A percentile compares a stretch with the other conserved stretches of the same genome.
These are phyloP conservation scores for Artomyces pyxidatus DNA, from an alignment of 768 basidiomycete species.

Conservation along the genomic window DNA sequence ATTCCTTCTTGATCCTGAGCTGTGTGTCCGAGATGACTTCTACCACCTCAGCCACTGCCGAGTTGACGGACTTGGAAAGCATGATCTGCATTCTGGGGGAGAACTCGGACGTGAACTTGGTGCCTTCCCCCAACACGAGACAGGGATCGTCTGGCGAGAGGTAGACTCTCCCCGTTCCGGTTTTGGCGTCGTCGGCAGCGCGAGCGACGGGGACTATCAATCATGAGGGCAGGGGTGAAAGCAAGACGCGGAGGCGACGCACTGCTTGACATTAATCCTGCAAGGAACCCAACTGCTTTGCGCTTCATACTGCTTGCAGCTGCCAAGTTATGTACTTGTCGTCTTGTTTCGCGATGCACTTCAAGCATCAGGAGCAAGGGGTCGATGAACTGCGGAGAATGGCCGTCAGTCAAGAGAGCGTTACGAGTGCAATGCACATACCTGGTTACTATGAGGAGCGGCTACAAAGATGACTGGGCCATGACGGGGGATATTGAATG, in stretches of 20 bases:
- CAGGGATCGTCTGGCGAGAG: conserved; percentile 73
- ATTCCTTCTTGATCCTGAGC: conserved; percentile 78
- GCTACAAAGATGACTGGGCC: conserved; percentile 92
- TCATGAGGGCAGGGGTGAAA: not conserved
- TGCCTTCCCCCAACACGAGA: conserved; percentile 75
- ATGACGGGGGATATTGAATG: conserved; percentile 83
- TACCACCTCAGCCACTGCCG: conserved; percentile 71
- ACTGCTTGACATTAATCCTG: conserved; percentile 85
- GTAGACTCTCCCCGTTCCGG: conserved; percentile 64
- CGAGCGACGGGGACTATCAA: conserved; percentile 81
- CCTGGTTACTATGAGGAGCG: conserved; percentile 91
- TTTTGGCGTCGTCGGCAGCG: conserved; percentile 77
- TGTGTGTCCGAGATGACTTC: conserved; percentile 88
- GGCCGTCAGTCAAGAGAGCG: not conserved
- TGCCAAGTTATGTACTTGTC: conserved; percentile 77
- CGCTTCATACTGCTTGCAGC: conserved; percentile 86
- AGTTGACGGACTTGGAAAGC: conserved; percentile 74
- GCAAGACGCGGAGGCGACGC: conserved; percentile 20
- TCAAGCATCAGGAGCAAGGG: conserved; percentile 74
- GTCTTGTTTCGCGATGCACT: conserved; percentile 75
- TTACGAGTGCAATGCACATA: conserved; percentile 22
- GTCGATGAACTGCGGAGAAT: conserved; percentile 71
- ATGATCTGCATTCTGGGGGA: conserved; percentile 76
- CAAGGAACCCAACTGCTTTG: conserved; percentile 66
- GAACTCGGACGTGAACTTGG: conserved; percentile 69